These are phyloP conservation scores for Combretum micranthum DNA, from an alignment of 345 rosid genomes.

Conservation along the genomic window DNA sequence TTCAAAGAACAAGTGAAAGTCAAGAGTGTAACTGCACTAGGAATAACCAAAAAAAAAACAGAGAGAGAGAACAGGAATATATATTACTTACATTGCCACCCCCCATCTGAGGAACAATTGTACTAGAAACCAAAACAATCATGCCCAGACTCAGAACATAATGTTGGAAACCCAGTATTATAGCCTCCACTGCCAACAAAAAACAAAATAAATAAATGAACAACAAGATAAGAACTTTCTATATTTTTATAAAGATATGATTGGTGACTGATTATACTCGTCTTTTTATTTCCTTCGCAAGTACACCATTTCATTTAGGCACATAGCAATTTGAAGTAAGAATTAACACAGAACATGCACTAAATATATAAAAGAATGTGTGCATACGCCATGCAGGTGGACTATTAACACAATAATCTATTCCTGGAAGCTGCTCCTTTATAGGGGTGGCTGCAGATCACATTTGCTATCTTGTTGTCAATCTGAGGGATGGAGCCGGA, in stretches of 20 bases:
- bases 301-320: no score
- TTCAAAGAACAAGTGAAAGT: neutral
- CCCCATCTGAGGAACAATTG: slow-evolving; percentile 72
- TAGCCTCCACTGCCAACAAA: slow-evolving; percentile 46
- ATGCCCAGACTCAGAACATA: slow-evolving; percentile 55
- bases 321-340: no score
- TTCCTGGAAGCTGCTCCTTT: no score
- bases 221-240: no score
- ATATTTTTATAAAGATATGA: no score
- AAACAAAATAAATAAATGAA: no score
- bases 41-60: neutral
- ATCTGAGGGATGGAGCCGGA: no score
- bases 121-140: slow-evolving; percentile 54
- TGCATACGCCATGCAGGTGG: slow-evolving; percentile 71
- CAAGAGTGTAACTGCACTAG: neutral
- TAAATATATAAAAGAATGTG: neutral
- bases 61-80: neutral
- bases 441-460: no score
- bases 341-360: no score
- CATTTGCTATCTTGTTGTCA: no score
- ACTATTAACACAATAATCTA: slow-evolving; percentile 30
- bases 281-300: no score
- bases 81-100: slow-evolving; percentile 49
- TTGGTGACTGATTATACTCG: no score
- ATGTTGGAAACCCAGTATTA: slow-evolving; percentile 54